Conservation (phyloP, 1,139 yeast species). For the Yamadazyma oceani region DNA sequence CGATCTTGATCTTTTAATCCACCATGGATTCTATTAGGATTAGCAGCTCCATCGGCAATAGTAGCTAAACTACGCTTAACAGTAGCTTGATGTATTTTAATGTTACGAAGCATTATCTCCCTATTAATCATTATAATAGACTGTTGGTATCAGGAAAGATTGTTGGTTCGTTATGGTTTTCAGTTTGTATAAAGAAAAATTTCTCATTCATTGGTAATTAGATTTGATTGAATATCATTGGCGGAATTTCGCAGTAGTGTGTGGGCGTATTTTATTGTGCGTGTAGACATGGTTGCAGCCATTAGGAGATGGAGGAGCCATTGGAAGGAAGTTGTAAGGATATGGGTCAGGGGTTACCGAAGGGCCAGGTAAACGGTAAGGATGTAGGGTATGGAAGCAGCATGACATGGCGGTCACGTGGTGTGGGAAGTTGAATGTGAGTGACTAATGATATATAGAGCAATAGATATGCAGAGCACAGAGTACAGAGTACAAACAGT, state of each 20-base stretch:
- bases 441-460: no score
- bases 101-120: constrained; percentile 24
- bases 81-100: constrained; percentile 12
- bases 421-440: no score
- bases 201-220: constrained; percentile 22
- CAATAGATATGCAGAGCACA: no score
- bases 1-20: constrained; percentile 81
- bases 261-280: constrained; percentile 1
- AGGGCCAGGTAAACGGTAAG: no score
- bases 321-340: no score
- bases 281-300: not conserved
- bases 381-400: no score
- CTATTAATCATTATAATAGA: constrained; percentile 1
- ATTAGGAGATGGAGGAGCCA: no score
- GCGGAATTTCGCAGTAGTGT: constrained; percentile 13
- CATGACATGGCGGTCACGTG: no score
- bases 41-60: constrained; percentile 46
- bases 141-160: no score
- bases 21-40: constrained; percentile 65
- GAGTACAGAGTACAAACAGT: no score
- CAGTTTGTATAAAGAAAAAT: constrained; percentile 5
- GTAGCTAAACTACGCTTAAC: constrained; percentile 39
- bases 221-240: constrained; percentile 25
- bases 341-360: no score
- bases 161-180: not conserved